Base-by-base conservation (phyloP, 805 yeast genomes). In the Schwanniomyces sp. region DNA sequence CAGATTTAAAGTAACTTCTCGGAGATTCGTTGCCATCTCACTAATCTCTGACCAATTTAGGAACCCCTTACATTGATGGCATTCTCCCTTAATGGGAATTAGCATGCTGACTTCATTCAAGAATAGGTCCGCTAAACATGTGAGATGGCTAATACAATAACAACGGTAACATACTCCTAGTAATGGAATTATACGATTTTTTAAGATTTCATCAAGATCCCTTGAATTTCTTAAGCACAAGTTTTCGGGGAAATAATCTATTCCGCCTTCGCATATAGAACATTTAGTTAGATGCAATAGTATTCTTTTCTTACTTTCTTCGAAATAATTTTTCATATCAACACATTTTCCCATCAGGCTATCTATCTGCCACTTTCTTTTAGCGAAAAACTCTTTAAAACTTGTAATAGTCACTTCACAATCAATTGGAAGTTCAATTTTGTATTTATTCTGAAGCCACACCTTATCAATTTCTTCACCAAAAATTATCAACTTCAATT, bases 401-500 rank as follows among this genome's bases (percentile, higher is more conserved):
- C 16, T n/a, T 25, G 34, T 11, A 4, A 46, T 11, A 5, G 24
- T 60, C 12, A 53, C 48, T 7, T 48, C 47, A 14, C 57, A 41
- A 9, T 43, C 43, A 11, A 42, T 26, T 4, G 42, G 39, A 26
- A 44, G 29, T 5, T 39, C 28, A 7, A 69, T 52, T 5, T 56
- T 53, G 47, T 58, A 69, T 50, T 59, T 67, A 48, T 75, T 72
- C 10, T 41, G 29, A 8, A 56, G 30, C 81, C 80, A 78, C 4
- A 49, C 49, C 7, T 63, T 52, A 44, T 61, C 62, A 1, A 63
- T 54, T 1, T 54, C 53, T 4, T 55, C 52, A 43, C 67, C 57
- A 50, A 84, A 82, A 25, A 84, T 62, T 2, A 71, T 70, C 0
- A 84, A 71, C 26, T 64, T 64, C 39, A 85, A 61, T 26, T 72